Evolutionary conservation across 2,329 filamentous ascomycete species (phyloP).

Genomic region (Phialocephala sp.): DNA sequence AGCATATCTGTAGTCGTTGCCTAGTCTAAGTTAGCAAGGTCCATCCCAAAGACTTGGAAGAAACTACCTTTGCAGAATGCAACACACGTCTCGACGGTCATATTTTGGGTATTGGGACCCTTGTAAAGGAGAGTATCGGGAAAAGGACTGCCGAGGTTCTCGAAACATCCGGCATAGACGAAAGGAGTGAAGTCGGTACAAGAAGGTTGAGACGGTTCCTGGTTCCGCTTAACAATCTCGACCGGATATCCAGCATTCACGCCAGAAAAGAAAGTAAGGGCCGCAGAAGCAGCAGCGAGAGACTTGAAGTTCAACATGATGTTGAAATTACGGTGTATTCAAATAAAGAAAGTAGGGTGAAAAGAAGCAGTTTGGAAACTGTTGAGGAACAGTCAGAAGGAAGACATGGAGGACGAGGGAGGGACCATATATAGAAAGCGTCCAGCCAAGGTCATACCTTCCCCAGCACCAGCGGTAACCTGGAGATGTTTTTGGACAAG

Average conservation of each 20-base stretch:
- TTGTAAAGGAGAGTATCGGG: conserved; percentile 41
- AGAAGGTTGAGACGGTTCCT: conserved; percentile 35
- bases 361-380: conserved; percentile 10
- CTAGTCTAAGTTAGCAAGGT: conserved; percentile 23
- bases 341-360: conserved; percentile 6
- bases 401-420: not conserved
- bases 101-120: conserved; percentile 40
- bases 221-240: conserved; percentile 27
- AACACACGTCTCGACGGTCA: conserved; percentile 45
- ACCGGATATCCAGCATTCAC: conserved; percentile 28
- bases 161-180: conserved; percentile 45
- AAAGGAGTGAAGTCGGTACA: conserved; percentile 43
- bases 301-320: conserved; percentile 19
- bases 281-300: conserved; percentile 35
- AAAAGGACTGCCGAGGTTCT: conserved; percentile 37
- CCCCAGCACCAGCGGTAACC: not conserved
- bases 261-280: conserved; percentile 31
- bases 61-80: conserved; percentile 45
- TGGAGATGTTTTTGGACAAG: conserved; percentile 2
- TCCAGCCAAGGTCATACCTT: not conserved
- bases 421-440: conserved; percentile 5
- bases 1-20: conserved; percentile 45
- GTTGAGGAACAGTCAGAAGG: not conserved
- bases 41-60: not conserved
- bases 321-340: not conserved